A percentile compares a stretch with the other conserved stretches of the same genome.
These are phyloP conservation scores for Trypanosoma lewisi DNA, from an alignment of 208 protist genomes.

Conservation along the genomic window DNA sequence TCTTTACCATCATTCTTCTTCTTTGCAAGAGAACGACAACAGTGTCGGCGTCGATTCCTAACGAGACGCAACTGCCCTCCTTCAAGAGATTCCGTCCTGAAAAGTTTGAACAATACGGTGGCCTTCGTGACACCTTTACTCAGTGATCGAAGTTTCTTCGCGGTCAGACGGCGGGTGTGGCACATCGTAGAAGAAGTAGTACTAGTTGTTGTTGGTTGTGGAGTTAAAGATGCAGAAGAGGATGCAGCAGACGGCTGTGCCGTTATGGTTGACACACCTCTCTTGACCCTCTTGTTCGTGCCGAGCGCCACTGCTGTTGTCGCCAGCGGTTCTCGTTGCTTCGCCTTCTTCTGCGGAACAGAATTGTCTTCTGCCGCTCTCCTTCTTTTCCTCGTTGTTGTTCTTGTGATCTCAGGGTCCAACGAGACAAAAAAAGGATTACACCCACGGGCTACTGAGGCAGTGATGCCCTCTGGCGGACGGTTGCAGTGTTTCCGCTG, in stretches of 20 bases:
- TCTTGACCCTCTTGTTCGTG: background rate
- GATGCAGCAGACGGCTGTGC: background rate
- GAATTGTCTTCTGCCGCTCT: background rate
- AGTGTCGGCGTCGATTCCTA: conserved; percentile 3
- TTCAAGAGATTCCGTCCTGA: conserved; percentile 1
- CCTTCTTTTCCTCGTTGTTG: background rate
- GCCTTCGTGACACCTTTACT: conserved; percentile 7
- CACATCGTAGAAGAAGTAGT: background rate
- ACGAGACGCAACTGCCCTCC: conserved; percentile 17
- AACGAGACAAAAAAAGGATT: conserved; percentile 21
- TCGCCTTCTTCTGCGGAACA: background rate
- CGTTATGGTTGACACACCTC: background rate
- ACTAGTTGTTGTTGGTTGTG: background rate
- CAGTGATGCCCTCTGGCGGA: conserved; percentile 8
- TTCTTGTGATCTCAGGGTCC: background rate
- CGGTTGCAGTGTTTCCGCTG: conserved; percentile 1
- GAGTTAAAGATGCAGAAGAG: background rate
- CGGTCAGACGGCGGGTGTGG: conserved; percentile 2
- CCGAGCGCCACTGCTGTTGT: background rate
- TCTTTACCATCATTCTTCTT: background rate
- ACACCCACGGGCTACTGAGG: conserved; percentile 2
- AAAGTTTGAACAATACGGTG: conserved; percentile 9
- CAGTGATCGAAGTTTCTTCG: conserved; percentile 6
- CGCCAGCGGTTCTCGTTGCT: background rate
- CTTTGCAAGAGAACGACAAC: background rate